Evolutionary conservation across 805 yeast genomes (phyloP), one percentile per base, ranked within the genome.

Genomic region (Lachancea meyersii): DNA sequence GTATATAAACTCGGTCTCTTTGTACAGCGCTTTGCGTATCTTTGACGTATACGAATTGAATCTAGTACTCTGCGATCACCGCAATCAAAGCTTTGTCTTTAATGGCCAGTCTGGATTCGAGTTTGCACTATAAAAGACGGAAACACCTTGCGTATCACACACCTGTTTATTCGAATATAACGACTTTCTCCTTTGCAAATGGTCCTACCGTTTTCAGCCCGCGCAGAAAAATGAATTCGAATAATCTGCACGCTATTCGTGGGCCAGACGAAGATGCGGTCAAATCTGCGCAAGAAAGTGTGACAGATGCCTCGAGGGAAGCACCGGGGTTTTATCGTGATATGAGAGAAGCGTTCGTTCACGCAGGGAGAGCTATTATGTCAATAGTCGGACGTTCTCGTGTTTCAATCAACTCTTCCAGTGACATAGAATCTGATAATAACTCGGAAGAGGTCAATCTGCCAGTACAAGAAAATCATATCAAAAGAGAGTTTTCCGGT

Each of bases 121-220:
- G 14, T 9, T 3, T 8, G 31, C 19, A 40, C 27, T 48, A 42
- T 37, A 53, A 53, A 40, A 44, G 53, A 30, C 38, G 39, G 17
- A 49, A 38, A 27, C 30, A 44, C 24, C 45, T 43, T 18, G 52
- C 48, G 24, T 47, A 48, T n/a, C 53, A 48, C 32, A 33, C 50
- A 13, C 56, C 55, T n/a, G 36, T 47, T 13, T 51, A 43, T 34
- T 53, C 56, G 2, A 44, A 49, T 8, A 37, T 56, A 28, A 49
- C 59, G 16, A 49, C 53, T 7, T 50, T 52, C 20, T 49, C 52
- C 26, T 48, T 53, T 26, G 32, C 52, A 11, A 46, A 44, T 37
- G 49, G 46, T 16, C 48, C 50, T 14, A 48, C 54, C 2, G 48
- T 54, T 21, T 53, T 54, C 44, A 47, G 46, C 37, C 45, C 54